These are phyloP conservation scores for Trypanosoma grayi DNA, from an alignment of 208 protist genomes.

Conservation along the genomic window DNA sequence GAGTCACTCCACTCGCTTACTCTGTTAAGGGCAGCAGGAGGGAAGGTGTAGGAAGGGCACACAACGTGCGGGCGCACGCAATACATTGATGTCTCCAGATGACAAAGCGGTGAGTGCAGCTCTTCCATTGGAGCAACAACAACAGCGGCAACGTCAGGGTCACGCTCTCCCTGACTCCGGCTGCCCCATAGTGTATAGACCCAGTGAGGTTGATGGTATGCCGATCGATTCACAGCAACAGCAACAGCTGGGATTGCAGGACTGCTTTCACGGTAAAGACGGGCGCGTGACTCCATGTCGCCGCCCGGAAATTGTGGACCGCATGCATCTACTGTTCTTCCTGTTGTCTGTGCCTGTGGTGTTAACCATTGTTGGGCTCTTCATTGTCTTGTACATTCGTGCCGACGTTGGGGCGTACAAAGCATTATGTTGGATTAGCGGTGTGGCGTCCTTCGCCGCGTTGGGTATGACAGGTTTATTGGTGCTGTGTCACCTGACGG, in stretches of 20 bases:
- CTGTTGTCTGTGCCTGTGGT: constrained; percentile 5
- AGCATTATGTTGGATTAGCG: constrained; percentile 2
- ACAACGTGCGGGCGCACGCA: no score
- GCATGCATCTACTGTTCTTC: constrained; percentile 16
- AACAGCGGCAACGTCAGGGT: neutral
- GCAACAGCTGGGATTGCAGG: neutral
- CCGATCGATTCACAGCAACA: neutral
- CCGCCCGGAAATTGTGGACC: constrained; percentile 12
- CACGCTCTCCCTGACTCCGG: neutral
- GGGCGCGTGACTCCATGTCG: constrained; percentile 4
- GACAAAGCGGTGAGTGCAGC: no score
- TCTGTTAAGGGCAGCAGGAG: no score
- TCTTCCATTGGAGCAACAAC: no score
- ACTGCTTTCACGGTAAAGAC: neutral
- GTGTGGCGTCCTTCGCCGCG: constrained; percentile 13
- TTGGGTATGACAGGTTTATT: constrained; percentile 21
- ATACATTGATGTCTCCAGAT: no score
- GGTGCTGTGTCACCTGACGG: constrained; percentile 31
- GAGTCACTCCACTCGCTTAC: no score
- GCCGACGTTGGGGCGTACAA: constrained; percentile 4
- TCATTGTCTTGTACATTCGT: constrained; percentile 4
- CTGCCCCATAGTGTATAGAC: neutral
- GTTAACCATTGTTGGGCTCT: constrained; percentile 1
- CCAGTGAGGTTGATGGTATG: neutral
- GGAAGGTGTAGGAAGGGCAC: no score